Percentiles rank a stretch among this genome's conserved stretches.
Evolutionary conservation across 1,284 basidiomycete species (phyloP).

Genomic region (Apiotrichum veenhuisii): DNA sequence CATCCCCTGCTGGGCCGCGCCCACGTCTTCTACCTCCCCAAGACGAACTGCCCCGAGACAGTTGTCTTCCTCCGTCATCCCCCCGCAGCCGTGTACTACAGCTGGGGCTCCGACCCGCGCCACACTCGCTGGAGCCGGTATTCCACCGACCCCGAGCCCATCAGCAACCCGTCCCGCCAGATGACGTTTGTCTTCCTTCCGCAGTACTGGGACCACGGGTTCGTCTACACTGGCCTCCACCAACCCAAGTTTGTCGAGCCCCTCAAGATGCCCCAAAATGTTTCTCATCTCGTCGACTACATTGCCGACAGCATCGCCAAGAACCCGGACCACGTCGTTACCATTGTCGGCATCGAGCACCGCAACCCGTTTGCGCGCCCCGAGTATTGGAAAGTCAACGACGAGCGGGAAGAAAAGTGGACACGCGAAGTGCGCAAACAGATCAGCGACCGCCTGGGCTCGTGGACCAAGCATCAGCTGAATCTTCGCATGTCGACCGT

Average conservation of each 20-base stretch:
- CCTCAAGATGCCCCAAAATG: background rate
- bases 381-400: background rate
- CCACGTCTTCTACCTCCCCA: background rate
- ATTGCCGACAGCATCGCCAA: background rate
- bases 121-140: background rate
- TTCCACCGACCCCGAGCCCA: background rate
- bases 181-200: background rate
- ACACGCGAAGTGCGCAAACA: background rate
- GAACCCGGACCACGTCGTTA: background rate
- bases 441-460: background rate
- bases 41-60: background rate
- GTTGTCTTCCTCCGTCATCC: background rate
- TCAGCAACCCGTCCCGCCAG: background rate
- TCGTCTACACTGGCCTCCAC: background rate
- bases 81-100: background rate
- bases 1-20: background rate
- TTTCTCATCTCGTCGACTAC: background rate
- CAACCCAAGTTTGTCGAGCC: background rate
- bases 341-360: constrained; percentile 11
- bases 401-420: background rate
- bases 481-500: background rate
- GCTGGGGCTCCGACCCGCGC: background rate
- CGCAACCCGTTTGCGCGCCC: constrained; percentile 1
- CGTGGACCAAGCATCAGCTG: background rate
- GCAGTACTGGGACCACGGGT: background rate